phyloP scores from a whole-genome alignment of 768 basidiomycete species.

The Austroboletus eburneus region DNA sequence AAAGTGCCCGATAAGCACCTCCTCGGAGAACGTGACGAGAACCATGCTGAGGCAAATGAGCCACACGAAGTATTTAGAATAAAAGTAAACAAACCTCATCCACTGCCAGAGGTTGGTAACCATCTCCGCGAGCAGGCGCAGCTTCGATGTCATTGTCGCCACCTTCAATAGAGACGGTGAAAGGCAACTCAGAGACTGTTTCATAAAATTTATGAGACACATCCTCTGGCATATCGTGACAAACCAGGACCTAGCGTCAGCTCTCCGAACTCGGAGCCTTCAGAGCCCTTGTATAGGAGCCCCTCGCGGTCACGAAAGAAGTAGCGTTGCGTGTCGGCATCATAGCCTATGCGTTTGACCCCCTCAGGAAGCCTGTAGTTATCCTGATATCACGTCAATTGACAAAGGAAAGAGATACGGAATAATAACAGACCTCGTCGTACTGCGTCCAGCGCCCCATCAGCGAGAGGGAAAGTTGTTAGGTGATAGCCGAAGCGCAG shows the following conservation, averaged over 20 bases:
- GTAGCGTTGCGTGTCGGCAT: conserved; percentile 65
- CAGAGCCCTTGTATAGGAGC: conserved; percentile 48
- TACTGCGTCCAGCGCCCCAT: conserved; percentile 40
- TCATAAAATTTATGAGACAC: background rate
- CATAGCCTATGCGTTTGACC: conserved; percentile 68
- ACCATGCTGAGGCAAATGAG: conserved; percentile 21
- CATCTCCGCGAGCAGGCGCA: conserved; percentile 49
- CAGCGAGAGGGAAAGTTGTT: background rate
- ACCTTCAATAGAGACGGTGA: conserved; percentile 23
- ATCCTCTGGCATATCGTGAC: background rate
- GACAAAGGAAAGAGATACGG: background rate
- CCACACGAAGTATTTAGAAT: background rate
- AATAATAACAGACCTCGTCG: conserved; percentile 23
- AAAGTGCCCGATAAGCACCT: conserved; percentile 55
- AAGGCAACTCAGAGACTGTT: conserved; percentile 30
- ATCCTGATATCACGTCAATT: conserved; percentile 32
- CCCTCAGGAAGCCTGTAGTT: conserved; percentile 51
- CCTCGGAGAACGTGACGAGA: conserved; percentile 32
- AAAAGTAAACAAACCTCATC: conserved; percentile 40
- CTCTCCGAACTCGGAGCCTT: conserved; percentile 54
- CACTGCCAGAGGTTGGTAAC: conserved; percentile 50
- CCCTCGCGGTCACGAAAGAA: conserved; percentile 58
- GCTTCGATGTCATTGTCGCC: conserved; percentile 50
- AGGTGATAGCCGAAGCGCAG: conserved; percentile 10
- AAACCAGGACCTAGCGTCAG: conserved; percentile 36